A percentile compares a stretch with the other conserved stretches of the same genome.
Conservation (phyloP, 208 protist genomes). For the Trypanosoma mega region DNA sequence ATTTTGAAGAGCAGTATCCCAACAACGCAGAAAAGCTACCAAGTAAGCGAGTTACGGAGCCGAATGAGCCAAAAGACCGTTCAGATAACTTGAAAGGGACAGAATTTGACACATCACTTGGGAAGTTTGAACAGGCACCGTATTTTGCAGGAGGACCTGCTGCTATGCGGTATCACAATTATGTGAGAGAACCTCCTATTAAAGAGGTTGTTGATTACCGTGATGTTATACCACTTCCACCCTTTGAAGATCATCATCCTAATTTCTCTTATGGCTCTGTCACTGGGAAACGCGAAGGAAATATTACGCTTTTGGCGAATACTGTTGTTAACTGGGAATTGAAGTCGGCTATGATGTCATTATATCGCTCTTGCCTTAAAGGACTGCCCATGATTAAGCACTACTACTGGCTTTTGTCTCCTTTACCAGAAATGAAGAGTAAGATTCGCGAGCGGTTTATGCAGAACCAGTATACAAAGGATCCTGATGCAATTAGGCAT, state of each 20-base stretch:
- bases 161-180: conserved; percentile 82
- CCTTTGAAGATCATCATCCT: conserved; percentile 82
- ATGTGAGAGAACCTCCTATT: conserved; percentile 53
- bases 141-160: conserved; percentile 74
- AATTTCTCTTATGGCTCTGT: conserved; percentile 66
- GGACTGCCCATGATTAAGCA: conserved; percentile 85
- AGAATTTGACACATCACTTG: conserved; percentile 75
- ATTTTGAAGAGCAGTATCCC: conserved; percentile 70
- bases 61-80: conserved; percentile 44
- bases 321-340: conserved; percentile 73
- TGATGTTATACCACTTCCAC: conserved; percentile 53
- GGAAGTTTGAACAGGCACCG: conserved; percentile 83
- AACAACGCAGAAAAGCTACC: conserved; percentile 40
- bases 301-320: conserved; percentile 58
- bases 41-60: conserved; percentile 28
- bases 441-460: conserved; percentile 82
- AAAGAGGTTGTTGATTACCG: conserved; percentile 59
- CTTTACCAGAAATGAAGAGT: conserved; percentile 79
- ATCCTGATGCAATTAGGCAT: conserved; percentile 86
- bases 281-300: conserved; percentile 82
- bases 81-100: conserved; percentile 78
- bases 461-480: conserved; percentile 86
- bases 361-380: conserved; percentile 85
- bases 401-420: conserved; percentile 81
- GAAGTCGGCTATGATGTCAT: conserved; percentile 63